Evolutionary conservation across 208 protist species (phyloP).

Genomic region (Wallacemonas collosoma): DNA sequence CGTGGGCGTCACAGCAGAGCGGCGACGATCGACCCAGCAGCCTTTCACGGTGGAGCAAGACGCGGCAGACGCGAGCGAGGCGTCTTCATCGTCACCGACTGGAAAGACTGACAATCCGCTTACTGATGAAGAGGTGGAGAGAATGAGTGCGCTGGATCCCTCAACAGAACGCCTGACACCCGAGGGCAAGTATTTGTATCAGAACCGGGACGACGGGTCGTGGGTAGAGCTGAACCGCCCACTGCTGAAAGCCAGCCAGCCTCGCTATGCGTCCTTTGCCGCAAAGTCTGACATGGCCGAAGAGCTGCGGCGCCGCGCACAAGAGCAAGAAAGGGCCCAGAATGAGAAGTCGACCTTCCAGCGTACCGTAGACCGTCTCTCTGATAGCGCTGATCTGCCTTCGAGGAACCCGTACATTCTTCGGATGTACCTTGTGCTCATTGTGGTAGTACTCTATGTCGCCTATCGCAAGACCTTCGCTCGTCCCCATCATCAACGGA

Average conservation of each 20-base stretch:
- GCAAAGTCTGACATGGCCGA: conserved; percentile 59
- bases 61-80: neutral
- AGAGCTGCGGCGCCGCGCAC: conserved; percentile 60
- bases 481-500: conserved; percentile 40
- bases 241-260: conserved; percentile 57
- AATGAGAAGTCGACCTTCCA: conserved; percentile 77
- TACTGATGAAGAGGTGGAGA: conserved; percentile 64
- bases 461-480: conserved; percentile 74
- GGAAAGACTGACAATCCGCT: conserved; percentile 12
- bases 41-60: conserved; percentile 49
- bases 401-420: conserved; percentile 51
- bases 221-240: conserved; percentile 76
- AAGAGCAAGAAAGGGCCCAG: conserved; percentile 61
- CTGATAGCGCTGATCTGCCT: conserved; percentile 70
- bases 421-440: conserved; percentile 43
- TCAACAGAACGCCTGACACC: conserved; percentile 70
- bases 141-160: conserved; percentile 71
- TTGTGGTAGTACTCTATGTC: conserved; percentile 50
- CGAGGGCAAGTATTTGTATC: conserved; percentile 72
- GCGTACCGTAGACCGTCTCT: conserved; percentile 48
- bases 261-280: conserved; percentile 70
- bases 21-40: conserved; percentile 14
- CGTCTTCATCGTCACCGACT: conserved; percentile 10
- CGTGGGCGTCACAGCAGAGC: conserved; percentile 30
- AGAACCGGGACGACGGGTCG: conserved; percentile 72